Percentiles rank a stretch among this genome's conserved stretches.
These are phyloP conservation scores for Fusarium torulosum DNA, from an alignment of 2,329 filamentous ascomycete genomes.

Conservation along the genomic window DNA sequence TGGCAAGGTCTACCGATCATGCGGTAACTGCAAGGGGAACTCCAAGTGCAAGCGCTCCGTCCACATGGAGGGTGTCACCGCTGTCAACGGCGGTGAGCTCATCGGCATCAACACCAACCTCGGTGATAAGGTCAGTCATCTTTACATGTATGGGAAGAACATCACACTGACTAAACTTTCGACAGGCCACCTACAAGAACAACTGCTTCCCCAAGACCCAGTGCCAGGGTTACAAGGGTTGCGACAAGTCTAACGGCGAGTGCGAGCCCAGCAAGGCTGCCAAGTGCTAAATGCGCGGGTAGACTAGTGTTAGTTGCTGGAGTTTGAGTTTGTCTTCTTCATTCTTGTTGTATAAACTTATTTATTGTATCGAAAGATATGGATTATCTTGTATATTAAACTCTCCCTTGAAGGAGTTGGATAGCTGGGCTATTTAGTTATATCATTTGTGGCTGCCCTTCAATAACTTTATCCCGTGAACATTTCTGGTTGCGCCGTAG, in stretches of 20 bases:
- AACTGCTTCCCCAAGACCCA: slow-evolving; percentile 48
- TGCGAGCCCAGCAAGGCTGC: slow-evolving; percentile 48
- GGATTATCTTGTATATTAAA: too few species aligned
- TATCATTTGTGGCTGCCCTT: too few species aligned
- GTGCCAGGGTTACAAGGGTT: slow-evolving; percentile 49
- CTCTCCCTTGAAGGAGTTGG: too few species aligned
- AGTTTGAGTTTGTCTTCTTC: too few species aligned
- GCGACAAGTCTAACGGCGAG: slow-evolving; percentile 48
- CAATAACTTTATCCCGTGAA: too few species aligned
- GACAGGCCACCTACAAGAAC: slow-evolving; percentile 47
- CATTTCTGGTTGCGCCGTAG: too few species aligned
- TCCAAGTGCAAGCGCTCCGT: slow-evolving; percentile 56
- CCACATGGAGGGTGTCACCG: slow-evolving; percentile 57
- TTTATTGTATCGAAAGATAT: too few species aligned
- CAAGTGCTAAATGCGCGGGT: slow-evolving; percentile 42
- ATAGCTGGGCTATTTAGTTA: too few species aligned
- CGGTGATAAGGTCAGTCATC: slow-evolving; percentile 45
- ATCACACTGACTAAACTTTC: slow-evolving; percentile 7
- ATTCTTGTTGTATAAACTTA: too few species aligned
- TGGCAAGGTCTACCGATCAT: slow-evolving; percentile 56
- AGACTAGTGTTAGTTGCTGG: too few species aligned
- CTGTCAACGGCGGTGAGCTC: slow-evolving; percentile 56
- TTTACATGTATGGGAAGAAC: accelerated
- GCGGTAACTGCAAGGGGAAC: slow-evolving; percentile 50
- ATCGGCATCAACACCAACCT: slow-evolving; percentile 58